Evolutionary conservation across 176 grass and related monocot genomes (phyloP), one percentile per base, ranked within the genome.

Genomic region (Calamus simplicifolius): DNA sequence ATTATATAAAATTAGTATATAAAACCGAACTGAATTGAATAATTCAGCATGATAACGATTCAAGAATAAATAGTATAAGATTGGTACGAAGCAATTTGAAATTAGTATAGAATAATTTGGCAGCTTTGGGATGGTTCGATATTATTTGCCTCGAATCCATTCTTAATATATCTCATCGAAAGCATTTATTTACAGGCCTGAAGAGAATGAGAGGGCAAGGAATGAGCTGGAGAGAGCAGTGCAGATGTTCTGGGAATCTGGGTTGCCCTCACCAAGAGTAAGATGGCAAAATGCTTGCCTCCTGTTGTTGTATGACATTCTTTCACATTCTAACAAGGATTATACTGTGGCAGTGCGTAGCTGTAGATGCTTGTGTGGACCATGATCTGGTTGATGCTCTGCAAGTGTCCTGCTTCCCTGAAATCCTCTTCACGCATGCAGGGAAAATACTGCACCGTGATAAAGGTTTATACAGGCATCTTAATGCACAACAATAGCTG

Each of bases 361-460:
- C 78, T 1, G 73, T 97, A 10, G 92, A 97, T 69, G 87, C 92
- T 18, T 88, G 84, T 31, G 62, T 78, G 0, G 92, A 97, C 52
- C 84, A 82, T 19, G 77, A 78, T 27, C 83, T 97, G 4, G 83
- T 76, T 15, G 48, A 80, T 2, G 78, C 78, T 27, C 64, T 97
- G 75, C 75, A 85, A 51, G 85, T 97, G 50, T 90, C 81, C 57
- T 57, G 57, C 28, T 97, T 88, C 68, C 92, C 87, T 4, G 87
- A 91, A 67, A 55, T 97, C 61, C 77, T 97, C 58, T 91, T 91
- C 92, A 91, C 92, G 23, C 84, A 85, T 28, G 81, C 83, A n/a
- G 87, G 92, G 69, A 97, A 75, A 69, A 91, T 97, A 82, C 64
- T 97, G 27, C 69, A 91, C 64, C 81, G 87, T 14, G 92, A 97